A percentile compares a stretch with the other conserved stretches of the same genome.
phyloP scores from a whole-genome alignment of 805 yeast genomes.

The Cyberlindnera lachancei region DNA sequence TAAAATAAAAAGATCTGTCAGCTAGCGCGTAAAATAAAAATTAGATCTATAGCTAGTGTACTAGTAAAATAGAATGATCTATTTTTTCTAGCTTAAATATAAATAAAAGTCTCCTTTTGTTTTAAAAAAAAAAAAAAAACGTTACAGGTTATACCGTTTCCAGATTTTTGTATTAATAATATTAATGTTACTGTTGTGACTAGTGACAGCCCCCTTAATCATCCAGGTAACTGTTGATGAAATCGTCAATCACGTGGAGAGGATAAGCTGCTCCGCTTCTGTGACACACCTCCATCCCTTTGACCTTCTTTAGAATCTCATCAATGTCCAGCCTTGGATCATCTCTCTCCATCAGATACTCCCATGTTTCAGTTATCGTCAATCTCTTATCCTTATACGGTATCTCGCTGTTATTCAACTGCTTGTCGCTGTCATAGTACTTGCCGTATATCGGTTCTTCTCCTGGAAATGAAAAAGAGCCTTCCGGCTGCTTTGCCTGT shows the following conservation, averaged over 20 bases:
- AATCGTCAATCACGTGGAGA: constrained; percentile 33
- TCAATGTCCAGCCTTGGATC: constrained; percentile 45
- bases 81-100: no score
- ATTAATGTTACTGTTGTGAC: no score
- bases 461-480: constrained; percentile 24
- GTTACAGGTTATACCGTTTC: no score
- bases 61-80: no score
- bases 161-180: no score
- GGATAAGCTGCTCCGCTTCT: constrained; percentile 72
- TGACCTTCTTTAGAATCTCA: constrained; percentile 49
- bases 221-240: constrained; percentile 6
- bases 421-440: constrained; percentile 9
- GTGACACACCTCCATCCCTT: constrained; percentile 70
- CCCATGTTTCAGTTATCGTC: constrained; percentile 81
- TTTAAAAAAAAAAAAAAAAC: no score
- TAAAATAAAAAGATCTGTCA: no score
- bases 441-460: constrained; percentile 20
- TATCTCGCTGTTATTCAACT: constrained; percentile 19
- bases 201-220: no score
- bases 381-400: constrained; percentile 36
- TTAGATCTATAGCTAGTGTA: no score
- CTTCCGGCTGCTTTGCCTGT: no score
- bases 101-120: no score
- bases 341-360: constrained; percentile 42
- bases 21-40: no score